Conservation (phyloP, 371 early-diverging fungal genomes). For the Rhizopus stolonifer region DNA sequence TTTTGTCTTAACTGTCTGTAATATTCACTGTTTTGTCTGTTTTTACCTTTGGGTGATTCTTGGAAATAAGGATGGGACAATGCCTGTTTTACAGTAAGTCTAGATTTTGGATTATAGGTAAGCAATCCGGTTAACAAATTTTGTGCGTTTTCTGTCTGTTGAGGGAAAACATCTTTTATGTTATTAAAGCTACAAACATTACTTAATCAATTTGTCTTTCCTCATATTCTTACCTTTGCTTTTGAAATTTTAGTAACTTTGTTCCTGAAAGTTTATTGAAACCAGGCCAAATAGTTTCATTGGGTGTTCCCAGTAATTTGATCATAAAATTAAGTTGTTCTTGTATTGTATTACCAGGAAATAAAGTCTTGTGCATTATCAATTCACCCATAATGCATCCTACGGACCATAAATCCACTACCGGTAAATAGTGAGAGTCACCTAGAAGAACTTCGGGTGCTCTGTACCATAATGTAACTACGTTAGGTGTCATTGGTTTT, state of each 20-base stretch:
- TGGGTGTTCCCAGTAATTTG: conserved; percentile 78
- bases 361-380: conserved; percentile 68
- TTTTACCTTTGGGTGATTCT: conserved; percentile 59
- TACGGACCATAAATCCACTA: conserved; percentile 92
- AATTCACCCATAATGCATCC: conserved; percentile 90
- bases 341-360: conserved; percentile 83
- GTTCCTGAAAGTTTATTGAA: conserved; percentile 62
- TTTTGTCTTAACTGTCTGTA: not conserved
- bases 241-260: conserved; percentile 46
- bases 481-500: conserved; percentile 86
- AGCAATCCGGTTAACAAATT: conserved; percentile 77
- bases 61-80: conserved; percentile 76
- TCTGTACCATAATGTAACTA: conserved; percentile 96
- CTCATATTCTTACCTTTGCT: conserved; percentile 44
- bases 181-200: conserved; percentile 48
- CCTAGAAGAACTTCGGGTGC: conserved; percentile 92
- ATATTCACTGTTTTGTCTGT: not conserved
- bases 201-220: not conserved
- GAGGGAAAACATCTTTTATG: conserved; percentile 59
- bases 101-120: conserved; percentile 75
- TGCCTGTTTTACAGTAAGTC: conserved; percentile 74
- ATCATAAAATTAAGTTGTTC: conserved; percentile 76
- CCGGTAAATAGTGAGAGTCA: conserved; percentile 70
- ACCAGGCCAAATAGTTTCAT: conserved; percentile 79
- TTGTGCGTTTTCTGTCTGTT: conserved; percentile 60